Percentiles rank a stretch among this genome's conserved stretches.
phyloP scores from a whole-genome alignment of 1,139 yeast species.

The Yamadazyma trypodendri region DNA sequence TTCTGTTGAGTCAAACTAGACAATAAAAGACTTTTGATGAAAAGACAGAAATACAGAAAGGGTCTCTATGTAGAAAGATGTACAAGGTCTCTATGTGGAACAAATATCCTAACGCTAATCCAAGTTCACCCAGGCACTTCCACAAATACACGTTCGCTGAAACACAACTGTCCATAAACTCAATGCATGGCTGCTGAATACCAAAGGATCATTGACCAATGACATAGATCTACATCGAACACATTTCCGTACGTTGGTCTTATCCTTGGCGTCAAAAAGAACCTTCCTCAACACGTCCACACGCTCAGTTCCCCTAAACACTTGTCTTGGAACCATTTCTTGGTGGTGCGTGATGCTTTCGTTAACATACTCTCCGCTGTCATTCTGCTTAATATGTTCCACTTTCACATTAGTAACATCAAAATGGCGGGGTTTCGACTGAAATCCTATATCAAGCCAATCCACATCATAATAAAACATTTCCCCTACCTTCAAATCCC shows the following conservation, averaged over 20 bases:
- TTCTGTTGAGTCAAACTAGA: background rate
- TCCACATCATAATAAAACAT: constrained; percentile 66
- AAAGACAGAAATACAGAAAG: too few relatives aligned
- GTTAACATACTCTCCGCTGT: constrained; percentile 1
- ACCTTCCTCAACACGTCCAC: constrained; percentile 49
- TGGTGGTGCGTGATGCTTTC: constrained; percentile 3
- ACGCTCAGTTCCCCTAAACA: constrained; percentile 23
- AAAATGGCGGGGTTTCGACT: constrained; percentile 8
- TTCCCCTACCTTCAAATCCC: constrained; percentile 45
- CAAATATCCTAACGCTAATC: background rate
- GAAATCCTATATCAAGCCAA: constrained; percentile 60
- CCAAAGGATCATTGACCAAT: constrained; percentile 45
- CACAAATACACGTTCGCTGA: constrained; percentile 77
- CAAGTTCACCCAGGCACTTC: constrained; percentile 65
- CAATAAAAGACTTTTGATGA: too few relatives aligned
- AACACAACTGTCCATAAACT: constrained; percentile 73
- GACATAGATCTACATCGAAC: constrained; percentile 69
- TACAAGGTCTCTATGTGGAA: too few relatives aligned
- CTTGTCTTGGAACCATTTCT: constrained; percentile 21
- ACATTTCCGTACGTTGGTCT: constrained; percentile 45
- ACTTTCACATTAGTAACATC: constrained; percentile 6
- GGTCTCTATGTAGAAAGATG: too few relatives aligned
- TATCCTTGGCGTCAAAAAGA: constrained; percentile 21
- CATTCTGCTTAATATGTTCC: constrained; percentile 4
- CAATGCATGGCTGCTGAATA: constrained; percentile 36